phyloP scores from a whole-genome alignment of 768 basidiomycete species.

The Collybiopsis confluens region DNA sequence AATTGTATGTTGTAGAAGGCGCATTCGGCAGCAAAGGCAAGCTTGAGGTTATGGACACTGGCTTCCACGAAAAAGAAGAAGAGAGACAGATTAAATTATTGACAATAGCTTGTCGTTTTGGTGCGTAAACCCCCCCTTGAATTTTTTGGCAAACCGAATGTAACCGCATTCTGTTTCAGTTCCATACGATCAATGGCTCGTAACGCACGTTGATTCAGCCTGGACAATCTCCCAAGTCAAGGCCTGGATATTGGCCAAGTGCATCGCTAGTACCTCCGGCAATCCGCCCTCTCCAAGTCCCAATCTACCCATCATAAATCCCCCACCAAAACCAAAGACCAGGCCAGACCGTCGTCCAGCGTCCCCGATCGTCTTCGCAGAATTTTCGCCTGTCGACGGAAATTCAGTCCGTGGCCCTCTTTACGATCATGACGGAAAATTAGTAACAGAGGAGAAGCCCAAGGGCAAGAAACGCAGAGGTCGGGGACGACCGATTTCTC shows the following conservation, averaged over 20 bases:
- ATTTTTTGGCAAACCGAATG: neutral
- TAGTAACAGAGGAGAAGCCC: neutral
- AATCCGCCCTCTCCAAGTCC: neutral
- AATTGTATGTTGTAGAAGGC: too few species aligned
- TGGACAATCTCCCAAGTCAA: slow-evolving; percentile 66
- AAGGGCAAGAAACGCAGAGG: slow-evolving; percentile 13
- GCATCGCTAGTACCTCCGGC: slow-evolving; percentile 27
- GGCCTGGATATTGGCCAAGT: slow-evolving; percentile 56
- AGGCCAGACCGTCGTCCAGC: slow-evolving; percentile 36
- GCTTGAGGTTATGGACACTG: slow-evolving; percentile 4
- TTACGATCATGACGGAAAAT: neutral
- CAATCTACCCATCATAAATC: slow-evolving; percentile 7
- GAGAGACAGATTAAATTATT: neutral
- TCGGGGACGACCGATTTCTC: slow-evolving; percentile 31
- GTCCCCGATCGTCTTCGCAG: slow-evolving; percentile 70
- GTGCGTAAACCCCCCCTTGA: neutral
- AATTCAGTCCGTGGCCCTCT: neutral
- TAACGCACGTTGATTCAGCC: slow-evolving; percentile 58
- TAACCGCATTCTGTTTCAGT: slow-evolving; percentile 32
- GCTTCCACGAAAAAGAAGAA: neutral
- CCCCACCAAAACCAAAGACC: slow-evolving; percentile 10
- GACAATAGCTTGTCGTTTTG: slow-evolving; percentile 6
- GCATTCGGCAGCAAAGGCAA: neutral
- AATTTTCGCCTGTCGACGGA: slow-evolving; percentile 19
- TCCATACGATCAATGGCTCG: slow-evolving; percentile 72